Percentiles rank a stretch among this genome's conserved stretches.
Conservation (phyloP, 176 grass and related monocot species). For the Paspalum notatum region DNA sequence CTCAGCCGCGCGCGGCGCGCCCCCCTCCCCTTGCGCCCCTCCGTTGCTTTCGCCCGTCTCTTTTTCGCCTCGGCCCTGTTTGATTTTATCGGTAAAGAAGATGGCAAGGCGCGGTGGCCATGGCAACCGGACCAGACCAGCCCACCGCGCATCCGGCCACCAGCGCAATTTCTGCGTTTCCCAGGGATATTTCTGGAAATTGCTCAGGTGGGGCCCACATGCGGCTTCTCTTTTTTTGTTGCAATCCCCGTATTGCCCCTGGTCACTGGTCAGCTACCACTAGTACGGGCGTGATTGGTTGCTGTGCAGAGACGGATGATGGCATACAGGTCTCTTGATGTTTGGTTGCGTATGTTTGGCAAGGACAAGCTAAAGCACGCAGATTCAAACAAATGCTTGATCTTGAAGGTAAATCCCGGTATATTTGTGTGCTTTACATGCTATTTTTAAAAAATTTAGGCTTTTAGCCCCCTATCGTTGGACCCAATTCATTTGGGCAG, state of each 20-base stretch:
- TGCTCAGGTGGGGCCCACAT: conserved; percentile 25
- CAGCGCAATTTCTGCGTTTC: not conserved
- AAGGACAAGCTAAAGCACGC: not conserved
- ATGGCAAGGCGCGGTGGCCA: conserved; percentile 9
- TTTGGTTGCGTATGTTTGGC: not conserved
- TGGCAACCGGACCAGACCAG: not conserved
- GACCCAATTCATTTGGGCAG: too few relatives aligned
- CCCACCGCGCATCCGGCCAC: not conserved
- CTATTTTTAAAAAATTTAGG: not conserved
- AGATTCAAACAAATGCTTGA: not conserved
- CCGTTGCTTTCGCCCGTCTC: conserved; percentile 27
- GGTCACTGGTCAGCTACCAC: not conserved
- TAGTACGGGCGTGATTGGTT: too few relatives aligned
- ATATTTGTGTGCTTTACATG: not conserved
- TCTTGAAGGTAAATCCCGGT: not conserved
- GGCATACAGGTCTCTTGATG: too few relatives aligned
- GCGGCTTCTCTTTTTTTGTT: too few relatives aligned
- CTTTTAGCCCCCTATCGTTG: too few relatives aligned
- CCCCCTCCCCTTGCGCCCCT: not conserved
- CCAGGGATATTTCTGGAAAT: conserved; percentile 12
- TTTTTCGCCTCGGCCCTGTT: conserved; percentile 3
- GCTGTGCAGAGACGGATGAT: too few relatives aligned
- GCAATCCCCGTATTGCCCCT: conserved; percentile 31
- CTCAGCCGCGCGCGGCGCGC: not conserved
- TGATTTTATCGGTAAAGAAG: conserved; percentile 41